phyloP scores from a whole-genome alignment of 768 basidiomycete species.

The Pleurotus sapidus region DNA sequence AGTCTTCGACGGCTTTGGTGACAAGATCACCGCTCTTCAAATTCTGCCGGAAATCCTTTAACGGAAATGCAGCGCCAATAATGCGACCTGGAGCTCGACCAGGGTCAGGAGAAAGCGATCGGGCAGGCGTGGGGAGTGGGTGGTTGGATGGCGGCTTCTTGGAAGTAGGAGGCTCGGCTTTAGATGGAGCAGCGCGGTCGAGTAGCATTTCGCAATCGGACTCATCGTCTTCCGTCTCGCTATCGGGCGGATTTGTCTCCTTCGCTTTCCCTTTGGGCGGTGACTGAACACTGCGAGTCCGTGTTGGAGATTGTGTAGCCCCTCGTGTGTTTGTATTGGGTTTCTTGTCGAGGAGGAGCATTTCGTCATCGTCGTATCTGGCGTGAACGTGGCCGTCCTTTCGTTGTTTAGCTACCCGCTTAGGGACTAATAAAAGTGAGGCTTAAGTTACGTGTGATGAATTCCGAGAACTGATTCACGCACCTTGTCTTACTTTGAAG shows the following conservation, averaged over 20 bases:
- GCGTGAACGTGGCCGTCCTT: slow-evolving; percentile 66
- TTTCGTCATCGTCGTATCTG: slow-evolving; percentile 55
- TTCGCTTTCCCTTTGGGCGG: slow-evolving; percentile 27
- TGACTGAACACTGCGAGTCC: slow-evolving; percentile 12
- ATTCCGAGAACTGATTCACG: slow-evolving; percentile 10
- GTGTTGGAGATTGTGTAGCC: slow-evolving; percentile 14
- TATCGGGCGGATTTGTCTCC: slow-evolving; percentile 30
- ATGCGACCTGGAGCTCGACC: slow-evolving; percentile 69
- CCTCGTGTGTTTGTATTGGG: slow-evolving; percentile 14
- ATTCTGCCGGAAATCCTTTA: slow-evolving; percentile 75
- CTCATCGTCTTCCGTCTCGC: slow-evolving; percentile 54
- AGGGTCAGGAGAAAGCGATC: slow-evolving; percentile 46
- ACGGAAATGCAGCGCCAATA: slow-evolving; percentile 69
- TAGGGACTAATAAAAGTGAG: slow-evolving; percentile 45
- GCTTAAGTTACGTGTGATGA: background rate
- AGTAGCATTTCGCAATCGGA: slow-evolving; percentile 25
- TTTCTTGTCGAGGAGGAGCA: slow-evolving; percentile 53
- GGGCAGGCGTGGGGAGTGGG: slow-evolving; percentile 52
- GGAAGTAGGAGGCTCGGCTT: slow-evolving; percentile 9
- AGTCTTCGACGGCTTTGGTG: slow-evolving; percentile 80
- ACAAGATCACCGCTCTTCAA: slow-evolving; percentile 75
- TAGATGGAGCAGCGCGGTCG: background rate
- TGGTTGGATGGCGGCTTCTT: slow-evolving; percentile 11
- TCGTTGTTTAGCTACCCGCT: slow-evolving; percentile 50
- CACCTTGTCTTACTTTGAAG: slow-evolving; percentile 82